A percentile compares a stretch with the other conserved stretches of the same genome.
Evolutionary conservation across 2,329 filamentous ascomycete genomes (phyloP).

Genomic region (Cladosporium oxysporum): DNA sequence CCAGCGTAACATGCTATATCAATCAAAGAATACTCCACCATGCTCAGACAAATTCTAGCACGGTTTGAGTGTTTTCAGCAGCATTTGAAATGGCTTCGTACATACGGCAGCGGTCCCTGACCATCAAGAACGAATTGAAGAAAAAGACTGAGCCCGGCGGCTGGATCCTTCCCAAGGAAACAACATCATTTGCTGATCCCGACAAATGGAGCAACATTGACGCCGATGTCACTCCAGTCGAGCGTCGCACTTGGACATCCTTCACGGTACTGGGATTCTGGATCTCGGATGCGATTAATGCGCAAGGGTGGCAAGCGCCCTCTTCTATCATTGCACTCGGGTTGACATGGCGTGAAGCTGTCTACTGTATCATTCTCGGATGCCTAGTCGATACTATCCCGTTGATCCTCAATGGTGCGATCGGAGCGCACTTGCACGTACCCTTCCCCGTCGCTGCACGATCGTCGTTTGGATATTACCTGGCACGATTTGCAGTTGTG

Average conservation of each 20-base stretch:
- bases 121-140: constrained; percentile 37
- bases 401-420: constrained; percentile 44
- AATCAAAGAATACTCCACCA: background rate
- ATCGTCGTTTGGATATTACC: constrained; percentile 60
- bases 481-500: constrained; percentile 47
- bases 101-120: constrained; percentile 33
- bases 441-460: constrained; percentile 59
- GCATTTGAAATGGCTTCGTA: constrained; percentile 4
- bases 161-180: constrained; percentile 46
- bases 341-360: constrained; percentile 44
- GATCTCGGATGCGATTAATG: constrained; percentile 49
- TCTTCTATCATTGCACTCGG: constrained; percentile 51
- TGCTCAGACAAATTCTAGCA: background rate
- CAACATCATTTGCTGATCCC: constrained; percentile 39
- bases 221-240: constrained; percentile 47
- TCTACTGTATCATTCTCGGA: constrained; percentile 39
- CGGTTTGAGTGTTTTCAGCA: background rate
- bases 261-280: constrained; percentile 48
- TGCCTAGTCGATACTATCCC: constrained; percentile 35
- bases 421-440: constrained; percentile 53
- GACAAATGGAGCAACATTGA: constrained; percentile 46
- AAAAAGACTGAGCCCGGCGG: constrained; percentile 40
- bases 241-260: constrained; percentile 49
- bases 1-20: background rate
- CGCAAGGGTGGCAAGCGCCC: constrained; percentile 49